phyloP scores from a whole-genome alignment of 768 basidiomycete species.

The Collybiopsis luxurians region DNA sequence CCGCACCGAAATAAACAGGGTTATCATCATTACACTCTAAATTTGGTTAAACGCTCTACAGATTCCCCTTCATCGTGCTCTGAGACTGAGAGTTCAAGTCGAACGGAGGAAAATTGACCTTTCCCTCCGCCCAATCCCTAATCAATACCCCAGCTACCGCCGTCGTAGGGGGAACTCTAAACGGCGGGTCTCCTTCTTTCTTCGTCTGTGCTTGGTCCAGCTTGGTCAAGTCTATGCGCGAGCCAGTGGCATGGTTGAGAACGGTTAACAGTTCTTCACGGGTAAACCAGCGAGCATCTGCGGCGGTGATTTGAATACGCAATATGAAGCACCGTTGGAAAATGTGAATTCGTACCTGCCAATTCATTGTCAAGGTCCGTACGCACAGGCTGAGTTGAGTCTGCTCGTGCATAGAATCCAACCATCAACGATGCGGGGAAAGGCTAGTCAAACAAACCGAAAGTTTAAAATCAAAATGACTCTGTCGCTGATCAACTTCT shows the following conservation, averaged over 20 bases:
- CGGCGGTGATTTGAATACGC: background rate
- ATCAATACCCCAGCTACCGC: constrained; percentile 88
- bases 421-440: constrained; percentile 91
- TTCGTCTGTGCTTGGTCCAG: constrained; percentile 28
- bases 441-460: constrained; percentile 49
- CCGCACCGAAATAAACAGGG: no score
- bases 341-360: constrained; percentile 60
- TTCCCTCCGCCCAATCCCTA: constrained; percentile 73
- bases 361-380: constrained; percentile 93
- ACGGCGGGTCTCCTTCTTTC: constrained; percentile 43
- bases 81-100: background rate
- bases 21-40: no score
- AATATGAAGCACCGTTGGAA: background rate
- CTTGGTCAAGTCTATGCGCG: constrained; percentile 52
- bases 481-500: no score
- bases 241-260: constrained; percentile 54
- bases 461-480: background rate
- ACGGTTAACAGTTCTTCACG: constrained; percentile 68
- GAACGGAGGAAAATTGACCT: constrained; percentile 33
- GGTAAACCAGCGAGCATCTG: constrained; percentile 90
- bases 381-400: constrained; percentile 70
- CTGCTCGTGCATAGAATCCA: constrained; percentile 82
- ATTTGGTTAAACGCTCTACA: no score
- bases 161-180: constrained; percentile 72
- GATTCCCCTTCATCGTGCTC: background rate